Base-by-base conservation (phyloP, 345 rosid genomes). In the Chamaenerion angustifolium region DNA sequence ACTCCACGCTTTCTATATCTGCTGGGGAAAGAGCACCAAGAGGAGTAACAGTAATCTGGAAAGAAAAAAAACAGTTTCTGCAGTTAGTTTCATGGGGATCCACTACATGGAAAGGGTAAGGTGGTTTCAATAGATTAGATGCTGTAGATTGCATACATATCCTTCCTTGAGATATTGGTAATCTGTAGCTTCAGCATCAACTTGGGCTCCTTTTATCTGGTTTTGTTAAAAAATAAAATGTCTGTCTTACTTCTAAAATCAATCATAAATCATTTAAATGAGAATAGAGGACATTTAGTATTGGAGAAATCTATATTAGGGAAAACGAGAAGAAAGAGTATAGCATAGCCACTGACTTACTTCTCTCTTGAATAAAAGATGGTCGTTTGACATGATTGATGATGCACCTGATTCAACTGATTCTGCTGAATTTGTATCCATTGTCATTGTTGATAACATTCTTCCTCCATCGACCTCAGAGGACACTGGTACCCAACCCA, bases 31-130 rank as follows among this genome's bases (percentile, higher is more conserved):
- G 79, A 12, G 85, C 93, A 50, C 74, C 80, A 53, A 83, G 78
- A 27, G 88, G 93, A 49, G 95, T 83, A 51, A 92, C 80, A 21
- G 89, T 80, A 51, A 92, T 92, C 98, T 87, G 78, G 57, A 68
- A 76, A 19, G 78, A 59, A 68, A 76, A 19, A 43, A 61, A 17
- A 64, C 10, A 31, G 8, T 31, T 31, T 7, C 37, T 5, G 3
- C 10, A 31, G 8, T 31, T 31, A 2, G 27, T 23, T 2, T 23
- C 15, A 23, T 11, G n/a, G n/a, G n/a, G n/a, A n/a, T n/a, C n/a
- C 19, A 46, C 40, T 8, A 57, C 12, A 19, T 17, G 8, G 16
- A 58, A 50, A 52, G n/a, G 42, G 23, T 46, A 15, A 21, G 21
- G 41, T 27, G 7, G 16, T 21, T 31, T 40, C 19, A 55, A 25